Evolutionary conservation across 2,329 filamentous ascomycete species (phyloP), one percentile per base, ranked within the genome.

Genomic region (Neonectria neomacrospora): DNA sequence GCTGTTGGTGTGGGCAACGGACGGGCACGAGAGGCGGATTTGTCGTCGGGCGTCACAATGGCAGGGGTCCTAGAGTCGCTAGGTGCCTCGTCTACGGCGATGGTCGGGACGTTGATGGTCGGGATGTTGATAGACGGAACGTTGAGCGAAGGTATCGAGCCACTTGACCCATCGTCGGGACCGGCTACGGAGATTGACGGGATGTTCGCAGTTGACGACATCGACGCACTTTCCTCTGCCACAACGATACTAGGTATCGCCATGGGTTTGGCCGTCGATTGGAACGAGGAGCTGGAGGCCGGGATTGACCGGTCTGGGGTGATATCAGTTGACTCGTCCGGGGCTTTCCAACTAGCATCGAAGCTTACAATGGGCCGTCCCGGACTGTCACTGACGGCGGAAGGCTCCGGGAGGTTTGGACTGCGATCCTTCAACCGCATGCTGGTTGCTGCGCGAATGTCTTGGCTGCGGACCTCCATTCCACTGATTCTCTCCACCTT

Each of bases 331-430:
- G 83, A 83, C 83, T 86, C 83, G 77, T 91, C 89, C 76, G 86
- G 87, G 75, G 89, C 86, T 83, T 89, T 91, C 90, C 93, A 97
- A 76, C 91, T 87, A 74, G 87, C 87, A 80, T 97, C 88, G 85
- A 98, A 98, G 86, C 95, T 98, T 85, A 98, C 95, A 83, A 98
- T 98, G 67, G 95, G 95, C 76, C 95, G 89, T 72, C 93, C 93
- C 72, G 92, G 91, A 75, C 87, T 91, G 81, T 97, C 91, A 81
- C 94, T 97, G 79, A 98, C 94, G 74, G 92, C 90, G 58, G 92
- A 93, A 68, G 95, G 95, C 74, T 91, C 95, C 28, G 94, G 95
- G 66, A 98, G 84, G 76, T 92, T 96, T 61, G 89, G 80, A 79
- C 94, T 97, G 75, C 94, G 90, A 78, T 97, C 93, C 77, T 89